Conservation (phyloP, 1,284 basidiomycete genomes). For the Schizophyllum commune region DNA sequence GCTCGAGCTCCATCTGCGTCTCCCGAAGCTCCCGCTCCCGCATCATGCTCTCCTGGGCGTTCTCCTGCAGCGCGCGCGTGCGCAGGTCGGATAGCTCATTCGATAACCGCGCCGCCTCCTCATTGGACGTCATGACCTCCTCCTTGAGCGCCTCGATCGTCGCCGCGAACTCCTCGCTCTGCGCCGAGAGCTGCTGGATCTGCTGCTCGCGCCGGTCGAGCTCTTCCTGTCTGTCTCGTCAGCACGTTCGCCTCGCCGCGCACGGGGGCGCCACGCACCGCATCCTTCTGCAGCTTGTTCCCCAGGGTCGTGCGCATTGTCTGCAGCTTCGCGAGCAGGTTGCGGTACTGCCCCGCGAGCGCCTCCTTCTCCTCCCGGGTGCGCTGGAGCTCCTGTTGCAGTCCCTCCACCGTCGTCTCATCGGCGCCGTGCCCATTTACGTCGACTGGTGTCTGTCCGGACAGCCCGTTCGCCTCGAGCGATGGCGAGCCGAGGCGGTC, state of each 20-base stretch:
- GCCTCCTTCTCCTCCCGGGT: conserved; percentile 79
- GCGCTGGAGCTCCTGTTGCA: conserved; percentile 52
- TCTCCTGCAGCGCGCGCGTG: conserved; percentile 51
- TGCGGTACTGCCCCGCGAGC: conserved; percentile 79
- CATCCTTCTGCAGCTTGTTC: conserved; percentile 93
- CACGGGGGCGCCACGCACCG: conserved; percentile 52
- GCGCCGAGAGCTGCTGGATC: conserved; percentile 65
- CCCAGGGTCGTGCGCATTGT: conserved; percentile 91
- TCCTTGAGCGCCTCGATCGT: conserved; percentile 71
- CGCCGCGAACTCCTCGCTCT: conserved; percentile 65
- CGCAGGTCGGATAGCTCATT: conserved; percentile 65
- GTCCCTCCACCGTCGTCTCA: conserved; percentile 27
- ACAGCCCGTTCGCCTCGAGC: background rate
- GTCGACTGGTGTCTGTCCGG: background rate
- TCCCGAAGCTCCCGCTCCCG: conserved; percentile 81
- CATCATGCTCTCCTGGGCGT: conserved; percentile 60
- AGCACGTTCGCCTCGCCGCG: conserved; percentile 8
- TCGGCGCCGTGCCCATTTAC: background rate
- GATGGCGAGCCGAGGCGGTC: background rate
- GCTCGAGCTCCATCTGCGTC: conserved; percentile 75
- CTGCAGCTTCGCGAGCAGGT: conserved; percentile 82
- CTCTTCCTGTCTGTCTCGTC: conserved; percentile 66
- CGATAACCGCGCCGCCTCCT: conserved; percentile 64
- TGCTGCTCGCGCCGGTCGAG: conserved; percentile 84
- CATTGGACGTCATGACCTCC: conserved; percentile 70